Percentiles rank a stretch among this genome's conserved stretches.
Evolutionary conservation across 495 filamentous ascomycete species (phyloP).

Genomic region (Neurospora sp.): DNA sequence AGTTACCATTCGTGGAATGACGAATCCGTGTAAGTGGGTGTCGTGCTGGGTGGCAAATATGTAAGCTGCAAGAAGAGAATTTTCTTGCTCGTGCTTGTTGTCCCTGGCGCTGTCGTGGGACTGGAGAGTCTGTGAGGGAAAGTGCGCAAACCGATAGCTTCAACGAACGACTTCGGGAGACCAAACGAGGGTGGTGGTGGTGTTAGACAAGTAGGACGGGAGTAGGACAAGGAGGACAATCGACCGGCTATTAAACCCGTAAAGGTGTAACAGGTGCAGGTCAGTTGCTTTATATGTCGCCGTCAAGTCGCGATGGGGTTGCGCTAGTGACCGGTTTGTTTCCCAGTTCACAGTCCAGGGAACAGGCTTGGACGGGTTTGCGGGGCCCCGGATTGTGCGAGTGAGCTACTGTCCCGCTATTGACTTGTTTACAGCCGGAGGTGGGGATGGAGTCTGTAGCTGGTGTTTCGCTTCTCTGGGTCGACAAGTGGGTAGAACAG

Average conservation of each 20-base stretch:
- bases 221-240: not conserved
- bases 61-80: constrained; percentile 21
- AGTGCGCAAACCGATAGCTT: not conserved
- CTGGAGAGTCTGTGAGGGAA: not conserved
- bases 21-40: not conserved
- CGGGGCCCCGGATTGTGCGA: not conserved
- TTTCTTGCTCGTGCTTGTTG: constrained; percentile 9
- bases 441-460: not conserved
- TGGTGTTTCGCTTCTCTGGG: not conserved
- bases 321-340: not conserved
- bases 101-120: not conserved
- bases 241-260: not conserved
- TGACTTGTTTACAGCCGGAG: not conserved
- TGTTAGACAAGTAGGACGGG: not conserved
- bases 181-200: not conserved
- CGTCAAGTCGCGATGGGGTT: not conserved
- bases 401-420: not conserved
- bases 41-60: constrained; percentile 23
- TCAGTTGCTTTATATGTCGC: constrained; percentile 1
- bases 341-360: not conserved
- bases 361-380: not conserved
- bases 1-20: constrained; percentile 4
- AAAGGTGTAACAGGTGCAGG: not conserved
- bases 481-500: not conserved
- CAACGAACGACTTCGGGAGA: not conserved